Percentiles rank a stretch among this genome's conserved stretches.
Evolutionary conservation across 768 basidiomycete species (phyloP).

Genomic region (Naematelia aurantialba): DNA sequence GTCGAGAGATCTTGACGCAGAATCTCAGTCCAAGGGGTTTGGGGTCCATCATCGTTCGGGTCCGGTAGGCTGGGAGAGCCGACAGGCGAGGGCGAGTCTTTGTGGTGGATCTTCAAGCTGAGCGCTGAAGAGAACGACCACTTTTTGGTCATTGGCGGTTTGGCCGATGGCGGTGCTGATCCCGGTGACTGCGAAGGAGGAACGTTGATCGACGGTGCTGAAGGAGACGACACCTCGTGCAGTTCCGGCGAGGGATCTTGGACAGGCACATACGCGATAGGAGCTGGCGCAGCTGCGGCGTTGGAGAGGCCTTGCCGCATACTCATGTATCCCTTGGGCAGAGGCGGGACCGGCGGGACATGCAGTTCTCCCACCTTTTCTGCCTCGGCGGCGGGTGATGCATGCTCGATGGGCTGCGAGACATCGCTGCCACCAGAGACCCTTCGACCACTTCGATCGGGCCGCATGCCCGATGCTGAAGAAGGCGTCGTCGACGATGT

Average conservation of each 20-base stretch:
- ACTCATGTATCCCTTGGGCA: constrained; percentile 44
- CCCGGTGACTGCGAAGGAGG: constrained; percentile 2
- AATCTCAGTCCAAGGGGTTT: constrained; percentile 40
- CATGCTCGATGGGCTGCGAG: constrained; percentile 22
- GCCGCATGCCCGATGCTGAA: constrained; percentile 10
- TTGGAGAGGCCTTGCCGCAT: constrained; percentile 31
- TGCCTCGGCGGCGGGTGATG: constrained; percentile 11
- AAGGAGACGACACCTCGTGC: constrained; percentile 5
- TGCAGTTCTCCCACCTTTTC: constrained; percentile 16
- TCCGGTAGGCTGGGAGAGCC: constrained; percentile 43
- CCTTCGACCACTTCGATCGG: constrained; percentile 19
- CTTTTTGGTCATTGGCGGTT: constrained; percentile 42
- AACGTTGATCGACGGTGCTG: constrained; percentile 8
- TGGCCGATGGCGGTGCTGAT: neutral
- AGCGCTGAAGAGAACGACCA: constrained; percentile 51
- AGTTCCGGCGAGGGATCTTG: constrained; percentile 2
- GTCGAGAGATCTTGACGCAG: constrained; percentile 18
- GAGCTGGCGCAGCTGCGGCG: constrained; percentile 9
- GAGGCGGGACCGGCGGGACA: constrained; percentile 49
- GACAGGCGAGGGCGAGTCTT: constrained; percentile 27
- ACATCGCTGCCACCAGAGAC: constrained; percentile 31
- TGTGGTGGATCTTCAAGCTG: constrained; percentile 30
- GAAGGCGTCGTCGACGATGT: constrained; percentile 39
- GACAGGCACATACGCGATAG: constrained; percentile 13
- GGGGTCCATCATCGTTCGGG: constrained; percentile 6